A percentile compares a stretch with the other conserved stretches of the same genome.
phyloP scores from a whole-genome alignment of 2,329 filamentous ascomycete genomes.

The Fusarium staphyleae region DNA sequence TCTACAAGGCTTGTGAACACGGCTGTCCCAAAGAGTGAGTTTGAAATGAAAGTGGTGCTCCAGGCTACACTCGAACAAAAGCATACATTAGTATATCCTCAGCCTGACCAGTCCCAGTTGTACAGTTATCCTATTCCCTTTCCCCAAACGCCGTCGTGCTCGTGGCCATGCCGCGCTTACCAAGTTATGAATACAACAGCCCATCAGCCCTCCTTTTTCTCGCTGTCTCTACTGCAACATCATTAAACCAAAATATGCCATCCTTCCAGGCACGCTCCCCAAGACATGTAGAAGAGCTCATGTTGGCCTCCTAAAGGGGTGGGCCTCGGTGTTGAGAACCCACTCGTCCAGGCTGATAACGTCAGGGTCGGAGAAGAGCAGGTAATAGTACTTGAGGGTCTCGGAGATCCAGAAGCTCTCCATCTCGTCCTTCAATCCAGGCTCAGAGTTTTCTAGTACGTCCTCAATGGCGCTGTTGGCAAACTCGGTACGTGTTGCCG shows the following conservation, averaged over 20 bases:
- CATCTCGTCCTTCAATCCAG: slow-evolving; percentile 67
- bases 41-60: background rate
- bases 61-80: slow-evolving; percentile 8
- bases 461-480: slow-evolving; percentile 76
- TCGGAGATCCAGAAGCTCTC: slow-evolving; percentile 92
- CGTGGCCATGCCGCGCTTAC: slow-evolving; percentile 6
- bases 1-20: slow-evolving; percentile 1
- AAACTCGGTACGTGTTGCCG: slow-evolving; percentile 68
- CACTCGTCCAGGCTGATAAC: slow-evolving; percentile 73
- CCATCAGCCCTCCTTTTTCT: background rate
- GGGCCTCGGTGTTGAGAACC: slow-evolving; percentile 71
- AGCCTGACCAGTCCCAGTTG: slow-evolving; percentile 13
- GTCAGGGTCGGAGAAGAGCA: slow-evolving; percentile 74
- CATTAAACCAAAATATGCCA: background rate
- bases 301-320: slow-evolving; percentile 60
- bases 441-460: slow-evolving; percentile 55
- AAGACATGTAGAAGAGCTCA: slow-evolving; percentile 2
- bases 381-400: slow-evolving; percentile 91
- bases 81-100: slow-evolving; percentile 26
- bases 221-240: background rate
- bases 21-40: too few species aligned
- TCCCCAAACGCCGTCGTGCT: slow-evolving; percentile 27
- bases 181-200: slow-evolving; percentile 10
- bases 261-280: background rate
- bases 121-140: slow-evolving; percentile 19